Percentiles rank a stretch among this genome's conserved stretches.
Conservation (phyloP, 208 protist species). For the Wallacemonas sp. region DNA sequence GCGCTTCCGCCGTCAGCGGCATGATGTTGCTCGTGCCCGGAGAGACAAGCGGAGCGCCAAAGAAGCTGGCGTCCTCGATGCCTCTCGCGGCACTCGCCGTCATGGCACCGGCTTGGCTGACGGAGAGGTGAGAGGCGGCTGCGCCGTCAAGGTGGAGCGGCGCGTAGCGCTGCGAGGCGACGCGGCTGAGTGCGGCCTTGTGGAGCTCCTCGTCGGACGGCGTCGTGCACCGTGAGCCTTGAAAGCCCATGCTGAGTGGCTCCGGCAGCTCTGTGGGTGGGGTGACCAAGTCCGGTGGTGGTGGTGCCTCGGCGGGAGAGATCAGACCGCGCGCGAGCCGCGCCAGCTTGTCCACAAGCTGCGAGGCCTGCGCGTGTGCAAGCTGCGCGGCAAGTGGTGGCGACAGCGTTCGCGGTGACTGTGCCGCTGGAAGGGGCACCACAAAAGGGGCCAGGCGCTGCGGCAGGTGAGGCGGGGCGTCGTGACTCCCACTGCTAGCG, state of each 20-base stretch:
- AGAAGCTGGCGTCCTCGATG: not conserved
- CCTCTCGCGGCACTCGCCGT: not conserved
- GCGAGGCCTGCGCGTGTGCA: not conserved
- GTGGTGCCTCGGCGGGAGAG: no score
- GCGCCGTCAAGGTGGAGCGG: constrained; percentile 23
- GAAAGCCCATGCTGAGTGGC: constrained; percentile 27
- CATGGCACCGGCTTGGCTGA: not conserved
- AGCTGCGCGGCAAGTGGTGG: not conserved
- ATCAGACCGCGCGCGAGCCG: not conserved
- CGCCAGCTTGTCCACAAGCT: not conserved
- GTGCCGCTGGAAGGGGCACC: not conserved
- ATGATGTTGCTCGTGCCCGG: not conserved
- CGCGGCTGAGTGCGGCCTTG: constrained; percentile 18
- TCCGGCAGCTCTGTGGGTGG: not conserved
- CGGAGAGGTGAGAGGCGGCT: not conserved
- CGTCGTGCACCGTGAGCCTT: constrained; percentile 20
- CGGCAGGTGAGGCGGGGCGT: no score
- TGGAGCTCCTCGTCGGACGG: constrained; percentile 12
- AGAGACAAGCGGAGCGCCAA: not conserved
- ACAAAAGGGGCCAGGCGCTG: no score
- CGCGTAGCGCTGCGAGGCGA: constrained; percentile 31
- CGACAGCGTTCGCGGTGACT: not conserved
- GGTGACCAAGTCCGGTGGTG: no score
- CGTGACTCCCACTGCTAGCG: no score
- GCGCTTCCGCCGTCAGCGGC: not conserved